Base-by-base conservation (phyloP, 345 rosid species). In the Gossypium ekmanianum region DNA sequence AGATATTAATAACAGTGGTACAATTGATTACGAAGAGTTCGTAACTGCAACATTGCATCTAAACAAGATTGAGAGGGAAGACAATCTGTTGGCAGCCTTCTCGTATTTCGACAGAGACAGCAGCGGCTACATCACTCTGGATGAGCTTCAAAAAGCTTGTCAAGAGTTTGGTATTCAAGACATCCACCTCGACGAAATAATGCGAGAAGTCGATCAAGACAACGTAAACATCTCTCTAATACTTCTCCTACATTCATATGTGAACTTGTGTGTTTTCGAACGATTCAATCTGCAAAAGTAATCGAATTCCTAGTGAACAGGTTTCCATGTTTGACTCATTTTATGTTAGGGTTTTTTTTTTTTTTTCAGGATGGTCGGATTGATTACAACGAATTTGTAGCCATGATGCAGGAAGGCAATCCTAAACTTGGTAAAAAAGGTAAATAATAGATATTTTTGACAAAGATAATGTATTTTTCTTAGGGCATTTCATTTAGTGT, bases 21-120 rank as follows among this genome's bases (percentile, higher is more conserved):
- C 92, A 24, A 86, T 94, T 59, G 89, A 90, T 79, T 92, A 88
- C 44, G 92, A 85, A 20, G 97, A 92, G 76, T 92, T 94, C 79
- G 80, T 92, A 71, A 87, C 81, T 2, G 94, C 93, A n/a, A 87
- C 97, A 47, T 52, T 91, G 72, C 90, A 90, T 84, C 81, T 81
- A 79, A 86, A 86, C 80, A 92, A 87, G 44, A 78, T 79, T 47
- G 84, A 82, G 78, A 87, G 47, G 87, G 92, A 87, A 59, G 92
- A 88, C 75, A 84, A 83, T 64, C 81, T 91, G 0, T 81, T 83
- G 58, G 86, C 88, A 47, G 96, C 93, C 50, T 91, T 88, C 78
- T 84, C 91, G 4, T 91, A 85, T 74, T 88, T 91, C 17, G 95
- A 91, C 74, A 91, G 73, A 80, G 96, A 91, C 50, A 87, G 86